Conservation (phyloP, 2,329 filamentous ascomycete species). For the Paraphaeosphaeria sporulosa region DNA sequence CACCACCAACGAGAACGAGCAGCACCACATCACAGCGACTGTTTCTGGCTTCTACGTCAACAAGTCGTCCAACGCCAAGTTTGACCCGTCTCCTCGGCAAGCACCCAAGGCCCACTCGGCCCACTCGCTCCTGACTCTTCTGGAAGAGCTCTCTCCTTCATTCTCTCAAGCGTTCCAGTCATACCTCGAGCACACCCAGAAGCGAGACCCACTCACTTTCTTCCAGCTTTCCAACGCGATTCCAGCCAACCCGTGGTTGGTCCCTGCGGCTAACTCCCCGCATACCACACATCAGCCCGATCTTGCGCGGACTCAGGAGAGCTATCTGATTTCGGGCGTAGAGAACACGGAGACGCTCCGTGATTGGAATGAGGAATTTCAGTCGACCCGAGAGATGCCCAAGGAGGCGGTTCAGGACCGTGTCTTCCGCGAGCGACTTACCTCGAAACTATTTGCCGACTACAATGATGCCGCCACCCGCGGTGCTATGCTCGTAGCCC, state of each 20-base stretch:
- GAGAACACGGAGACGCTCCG: constrained; percentile 94
- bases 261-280: constrained; percentile 71
- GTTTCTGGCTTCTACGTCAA: constrained; percentile 97
- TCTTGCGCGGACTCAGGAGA: constrained; percentile 89
- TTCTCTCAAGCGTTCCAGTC: constrained; percentile 79
- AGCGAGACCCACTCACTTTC: constrained; percentile 85
- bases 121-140: constrained; percentile 85
- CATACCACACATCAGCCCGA: constrained; percentile 79
- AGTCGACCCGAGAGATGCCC: constrained; percentile 92
- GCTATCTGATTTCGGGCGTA: constrained; percentile 85
- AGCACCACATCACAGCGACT: constrained; percentile 90
- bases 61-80: constrained; percentile 93
- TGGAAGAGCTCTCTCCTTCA: constrained; percentile 81
- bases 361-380: constrained; percentile 99
- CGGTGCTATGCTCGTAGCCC: constrained; percentile 89
- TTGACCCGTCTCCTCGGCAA: constrained; percentile 84
- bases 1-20: constrained; percentile 92
- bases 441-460: constrained; percentile 95
- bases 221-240: constrained; percentile 97
- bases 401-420: constrained; percentile 94
- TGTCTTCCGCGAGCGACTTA: constrained; percentile 91
- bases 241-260: constrained; percentile 90
- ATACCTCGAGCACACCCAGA: constrained; percentile 83
- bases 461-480: constrained; percentile 95
- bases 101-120: constrained; percentile 79